Percentiles rank a stretch among this genome's conserved stretches.
These are phyloP conservation scores for Canna indica DNA, from an alignment of 176 grass and related monocot genomes.

Conservation along the genomic window DNA sequence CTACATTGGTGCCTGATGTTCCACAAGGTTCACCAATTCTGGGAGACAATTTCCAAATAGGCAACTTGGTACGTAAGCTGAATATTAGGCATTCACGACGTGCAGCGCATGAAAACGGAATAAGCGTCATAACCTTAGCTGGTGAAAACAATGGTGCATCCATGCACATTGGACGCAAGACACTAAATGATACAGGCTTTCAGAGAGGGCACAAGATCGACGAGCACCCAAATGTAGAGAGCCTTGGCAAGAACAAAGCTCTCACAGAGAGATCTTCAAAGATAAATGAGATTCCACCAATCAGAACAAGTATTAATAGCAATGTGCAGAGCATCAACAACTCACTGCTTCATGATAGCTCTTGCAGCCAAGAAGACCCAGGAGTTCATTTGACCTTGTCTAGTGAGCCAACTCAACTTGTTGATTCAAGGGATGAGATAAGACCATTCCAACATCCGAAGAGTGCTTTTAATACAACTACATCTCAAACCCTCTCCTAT, in stretches of 20 bases:
- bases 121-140: slow-evolving; percentile 2
- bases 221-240: background rate
- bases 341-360: slow-evolving; percentile 1
- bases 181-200: background rate
- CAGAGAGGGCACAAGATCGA: background rate
- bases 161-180: background rate
- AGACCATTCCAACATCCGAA: background rate
- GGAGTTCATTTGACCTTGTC: background rate
- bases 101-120: background rate
- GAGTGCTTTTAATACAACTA: background rate
- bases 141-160: slow-evolving; percentile 9
- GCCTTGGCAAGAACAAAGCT: background rate
- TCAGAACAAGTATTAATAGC: background rate
- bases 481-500: background rate
- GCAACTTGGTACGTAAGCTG: background rate
- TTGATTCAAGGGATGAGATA: no score
- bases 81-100: background rate
- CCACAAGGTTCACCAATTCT: background rate
- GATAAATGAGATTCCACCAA: background rate
- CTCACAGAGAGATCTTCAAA: background rate
- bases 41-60: background rate
- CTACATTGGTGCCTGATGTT: background rate
- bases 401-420: background rate
- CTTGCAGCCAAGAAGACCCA: slow-evolving; percentile 1
- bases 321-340: slow-evolving; percentile 11